These are phyloP conservation scores for Marvania coccoides DNA, from an alignment of 139 green algal species.

Conservation along the genomic window DNA sequence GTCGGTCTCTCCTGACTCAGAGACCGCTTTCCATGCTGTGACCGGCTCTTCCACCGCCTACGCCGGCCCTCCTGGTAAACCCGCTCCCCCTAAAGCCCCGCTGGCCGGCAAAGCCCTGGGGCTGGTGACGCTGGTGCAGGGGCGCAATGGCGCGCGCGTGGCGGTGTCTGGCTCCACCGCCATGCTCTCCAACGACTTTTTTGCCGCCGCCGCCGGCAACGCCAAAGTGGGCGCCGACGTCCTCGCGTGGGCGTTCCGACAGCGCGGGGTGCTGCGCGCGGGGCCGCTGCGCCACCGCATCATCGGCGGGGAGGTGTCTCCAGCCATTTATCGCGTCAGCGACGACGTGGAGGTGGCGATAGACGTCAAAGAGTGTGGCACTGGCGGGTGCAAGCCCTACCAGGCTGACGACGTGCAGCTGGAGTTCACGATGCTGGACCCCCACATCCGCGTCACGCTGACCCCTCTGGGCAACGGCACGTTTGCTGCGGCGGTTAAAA, in stretches of 20 bases:
- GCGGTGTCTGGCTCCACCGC: slow-evolving; percentile 71
- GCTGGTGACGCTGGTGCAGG: slow-evolving; percentile 50
- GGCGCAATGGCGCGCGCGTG: slow-evolving; percentile 79
- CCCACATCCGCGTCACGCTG: slow-evolving; percentile 75
- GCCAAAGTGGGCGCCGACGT: slow-evolving; percentile 46
- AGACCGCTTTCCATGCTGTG: slow-evolving; percentile 28
- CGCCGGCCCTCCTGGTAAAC: background rate
- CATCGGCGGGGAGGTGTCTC: slow-evolving; percentile 14
- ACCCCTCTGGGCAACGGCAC: slow-evolving; percentile 43
- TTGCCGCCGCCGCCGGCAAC: slow-evolving; percentile 48
- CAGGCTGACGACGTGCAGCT: slow-evolving; percentile 78
- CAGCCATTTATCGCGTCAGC: slow-evolving; percentile 46
- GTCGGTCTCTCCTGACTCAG: slow-evolving; percentile 44
- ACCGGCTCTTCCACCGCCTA: background rate
- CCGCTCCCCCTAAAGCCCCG: slow-evolving; percentile 8
- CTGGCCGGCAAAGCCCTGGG: slow-evolving; percentile 10
- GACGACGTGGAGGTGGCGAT: slow-evolving; percentile 62
- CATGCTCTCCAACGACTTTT: slow-evolving; percentile 66
- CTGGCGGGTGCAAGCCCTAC: slow-evolving; percentile 52
- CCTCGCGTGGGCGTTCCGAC: slow-evolving; percentile 72
- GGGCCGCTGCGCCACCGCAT: slow-evolving; percentile 40
- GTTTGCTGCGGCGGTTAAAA: slow-evolving; percentile 45
- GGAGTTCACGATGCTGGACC: slow-evolving; percentile 93
- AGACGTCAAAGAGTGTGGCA: slow-evolving; percentile 56
- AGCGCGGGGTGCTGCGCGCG: slow-evolving; percentile 59